A percentile compares a stretch with the other conserved stretches of the same genome.
Evolutionary conservation across 805 yeast species (phyloP).

Genomic region (Kodamaea leandrae): DNA sequence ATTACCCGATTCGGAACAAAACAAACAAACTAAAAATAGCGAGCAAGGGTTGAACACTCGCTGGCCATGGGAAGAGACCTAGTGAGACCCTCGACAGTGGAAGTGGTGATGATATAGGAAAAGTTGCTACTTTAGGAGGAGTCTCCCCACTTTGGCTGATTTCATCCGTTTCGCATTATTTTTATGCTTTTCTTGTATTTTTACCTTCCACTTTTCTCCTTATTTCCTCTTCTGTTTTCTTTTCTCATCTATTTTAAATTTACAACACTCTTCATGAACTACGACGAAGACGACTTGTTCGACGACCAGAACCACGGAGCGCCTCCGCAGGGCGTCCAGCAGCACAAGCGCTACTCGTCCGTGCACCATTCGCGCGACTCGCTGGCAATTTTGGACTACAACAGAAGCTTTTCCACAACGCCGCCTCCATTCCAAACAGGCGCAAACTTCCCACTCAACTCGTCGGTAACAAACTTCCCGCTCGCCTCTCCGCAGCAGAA

Average conservation of each 20-base stretch:
- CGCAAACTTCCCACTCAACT: not conserved
- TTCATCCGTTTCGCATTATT: not conserved
- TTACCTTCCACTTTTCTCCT: not conserved
- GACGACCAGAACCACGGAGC: constrained; percentile 6
- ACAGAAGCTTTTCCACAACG: not conserved
- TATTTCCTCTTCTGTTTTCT: not conserved
- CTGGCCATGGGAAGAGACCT: too few species aligned
- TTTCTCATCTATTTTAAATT: not conserved
- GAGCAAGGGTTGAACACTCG: too few species aligned
- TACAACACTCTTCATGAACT: not conserved
- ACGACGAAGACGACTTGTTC: constrained; percentile 14
- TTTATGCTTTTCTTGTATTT: not conserved
- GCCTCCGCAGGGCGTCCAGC: constrained; percentile 1
- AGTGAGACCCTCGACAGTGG: too few species aligned
- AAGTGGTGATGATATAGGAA: too few species aligned
- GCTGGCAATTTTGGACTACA: constrained; percentile 4
- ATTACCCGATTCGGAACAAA: constrained; percentile 9
- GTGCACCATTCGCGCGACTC: constrained; percentile 11
- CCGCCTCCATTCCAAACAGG: constrained; percentile 1
- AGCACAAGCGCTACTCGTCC: constrained; percentile 8
- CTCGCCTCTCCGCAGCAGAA: not conserved
- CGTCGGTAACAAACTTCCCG: not conserved
- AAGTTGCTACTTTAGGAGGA: too few species aligned
- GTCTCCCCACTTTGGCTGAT: not conserved
- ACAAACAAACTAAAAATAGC: constrained; percentile 11